Base-by-base conservation (phyloP, 2,329 filamentous ascomycete species). In the Botryotinia calthae region DNA sequence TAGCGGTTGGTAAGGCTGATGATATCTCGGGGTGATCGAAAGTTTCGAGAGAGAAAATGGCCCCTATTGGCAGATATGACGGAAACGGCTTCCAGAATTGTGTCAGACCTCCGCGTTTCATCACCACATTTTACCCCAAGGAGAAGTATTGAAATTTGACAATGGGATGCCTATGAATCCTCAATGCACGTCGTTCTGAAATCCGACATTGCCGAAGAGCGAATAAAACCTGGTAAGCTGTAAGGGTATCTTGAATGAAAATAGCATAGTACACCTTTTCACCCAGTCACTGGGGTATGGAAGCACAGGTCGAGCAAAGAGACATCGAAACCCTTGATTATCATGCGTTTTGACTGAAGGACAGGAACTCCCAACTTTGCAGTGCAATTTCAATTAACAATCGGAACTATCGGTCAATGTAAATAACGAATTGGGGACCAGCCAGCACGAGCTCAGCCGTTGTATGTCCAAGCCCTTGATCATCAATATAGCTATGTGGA, bases 1-100 rank as follows among this genome's bases (percentile, higher is more conserved):
- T 34, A 40, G 22, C 31, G 25, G 74, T 70, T 74, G 73, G 73
- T 72, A 73, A 72, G 74, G 74, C 74, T 75, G 71, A 72, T 72
- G 48, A 56, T 12, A 31, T 66, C 22, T 31, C 44, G 40, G 34
- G 63, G 44, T 42, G 68, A 48, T 63, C 31, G 58, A 63, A 31
- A 20, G 12, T 44, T 54, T 66, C 31, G 12, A 54, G 46, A 51
- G 16, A 28, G 34, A 22, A 40, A 9, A 54, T 66, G 34, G 25
- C 6, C 28, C 31, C 34, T 40, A 64, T 71, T 64, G 44, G 69
- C n/a, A 42, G 16, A 40, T 9, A 5, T 48, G 42, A 18, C 58
- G 58, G 69, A 51, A 64, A 28, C 42, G 34, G 34, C 25, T 48
- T 71, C 58, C 44, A 51, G 54, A 70, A 51, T 25, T n/a, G 42